A percentile compares a stretch with the other conserved stretches of the same genome.
Conservation (phyloP, 1,284 basidiomycete species). For the Rhodotorula sp. region DNA sequence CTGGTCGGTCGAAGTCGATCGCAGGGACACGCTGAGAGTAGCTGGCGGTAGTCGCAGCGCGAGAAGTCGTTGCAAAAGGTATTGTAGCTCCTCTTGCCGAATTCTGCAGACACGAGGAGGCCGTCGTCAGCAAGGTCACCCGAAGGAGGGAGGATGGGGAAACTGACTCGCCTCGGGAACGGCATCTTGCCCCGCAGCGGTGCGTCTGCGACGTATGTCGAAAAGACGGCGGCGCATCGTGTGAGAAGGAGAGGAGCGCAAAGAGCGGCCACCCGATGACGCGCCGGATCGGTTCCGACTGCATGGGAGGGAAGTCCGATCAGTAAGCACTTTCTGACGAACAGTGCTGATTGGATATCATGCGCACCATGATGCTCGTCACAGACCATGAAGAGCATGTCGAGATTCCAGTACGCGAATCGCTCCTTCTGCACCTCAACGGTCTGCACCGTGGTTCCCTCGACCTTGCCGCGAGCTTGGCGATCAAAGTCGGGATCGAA, state of each 20-base stretch:
- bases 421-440: constrained; percentile 68
- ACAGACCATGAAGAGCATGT: constrained; percentile 78
- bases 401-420: constrained; percentile 92
- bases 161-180: constrained; percentile 65
- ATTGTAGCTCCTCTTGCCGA: constrained; percentile 85
- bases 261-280: constrained; percentile 67
- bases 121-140: too few species aligned
- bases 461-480: constrained; percentile 44
- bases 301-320: neutral
- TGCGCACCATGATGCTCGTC: constrained; percentile 53
- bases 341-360: neutral
- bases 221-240: constrained; percentile 67
- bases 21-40: constrained; percentile 66
- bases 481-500: constrained; percentile 41
- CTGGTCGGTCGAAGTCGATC: constrained; percentile 56
- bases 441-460: constrained; percentile 64
- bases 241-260: constrained; percentile 68
- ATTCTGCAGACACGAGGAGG: constrained; percentile 55
- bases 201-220: constrained; percentile 76
- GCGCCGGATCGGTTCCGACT: constrained; percentile 61
- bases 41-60: constrained; percentile 68
- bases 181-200: constrained; percentile 76
- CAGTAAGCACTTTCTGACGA: neutral
- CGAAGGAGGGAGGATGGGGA: neutral
- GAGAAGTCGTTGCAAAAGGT: constrained; percentile 73